Evolutionary conservation across 805 yeast species (phyloP), one percentile per base, ranked within the genome.

Genomic region (Priceomyces medius): DNA sequence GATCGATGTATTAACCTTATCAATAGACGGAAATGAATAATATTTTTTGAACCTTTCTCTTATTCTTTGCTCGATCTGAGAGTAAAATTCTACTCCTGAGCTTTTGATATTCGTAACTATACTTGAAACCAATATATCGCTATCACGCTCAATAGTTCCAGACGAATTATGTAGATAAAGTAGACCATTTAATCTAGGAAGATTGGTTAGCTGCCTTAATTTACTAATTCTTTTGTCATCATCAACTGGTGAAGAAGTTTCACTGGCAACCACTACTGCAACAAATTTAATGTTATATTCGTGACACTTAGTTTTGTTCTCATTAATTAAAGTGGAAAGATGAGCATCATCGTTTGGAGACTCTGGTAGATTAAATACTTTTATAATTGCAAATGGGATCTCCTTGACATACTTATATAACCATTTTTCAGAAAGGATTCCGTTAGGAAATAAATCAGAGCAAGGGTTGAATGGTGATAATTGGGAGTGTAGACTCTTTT

Each of bases 401-500:
- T 51, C 46, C 4, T 48, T 20, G 7, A 48, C 43, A 42, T 70
- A 70, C 48, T 68, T 70, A 23, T 42, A 38, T 37, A 70, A 59
- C 76, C 76, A 70, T 24, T 48, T 47, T 3, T 42, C 40, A 9
- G 67, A 57, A 4, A 70, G 14, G 42, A 61, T 55, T 9, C 66
- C 63, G 37, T 61, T 58, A 19, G 64, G 63, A 35, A 55, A 58
- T 23, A 61, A 24, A 21, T 51, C 48, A 4, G 68, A 67, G n/a
- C 49, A 38, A 2, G 53, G 42, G 38, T 66, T 56, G 50, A 70
- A 68, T 1, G 75, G 76, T 0, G 74, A 68, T 4, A 59, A 37
- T 4, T 29, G 37, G n/a, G 68, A 60, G 41, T 67, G 72, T 3
- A 35, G 45, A 4, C 45, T 49, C 10, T 19, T 34, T 14, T 38